phyloP scores from a whole-genome alignment of 495 filamentous ascomycete genomes.

The Astrocystis sublimbata region DNA sequence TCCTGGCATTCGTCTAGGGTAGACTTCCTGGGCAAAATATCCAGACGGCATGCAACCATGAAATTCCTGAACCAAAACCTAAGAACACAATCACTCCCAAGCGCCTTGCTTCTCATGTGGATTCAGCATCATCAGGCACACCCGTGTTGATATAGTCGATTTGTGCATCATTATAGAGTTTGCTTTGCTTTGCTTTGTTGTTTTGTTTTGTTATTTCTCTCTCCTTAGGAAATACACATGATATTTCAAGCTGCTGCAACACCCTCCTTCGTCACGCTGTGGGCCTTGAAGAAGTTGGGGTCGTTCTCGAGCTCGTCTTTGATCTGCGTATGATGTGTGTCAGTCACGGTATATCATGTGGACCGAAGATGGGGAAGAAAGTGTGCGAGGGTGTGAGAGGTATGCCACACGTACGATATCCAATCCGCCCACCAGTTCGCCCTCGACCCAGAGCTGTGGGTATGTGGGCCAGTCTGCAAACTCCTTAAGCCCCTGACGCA shows the following conservation, averaged over 20 bases:
- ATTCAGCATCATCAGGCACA: background rate
- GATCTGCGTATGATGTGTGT: slow-evolving; percentile 36
- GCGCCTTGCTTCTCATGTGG: background rate
- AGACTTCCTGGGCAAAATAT: background rate
- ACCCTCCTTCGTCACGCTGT: slow-evolving; percentile 52
- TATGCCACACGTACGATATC: slow-evolving; percentile 78
- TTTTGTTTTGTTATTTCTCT: background rate
- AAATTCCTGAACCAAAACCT: background rate
- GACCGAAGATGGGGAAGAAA: background rate
- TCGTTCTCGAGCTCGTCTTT: slow-evolving; percentile 65
- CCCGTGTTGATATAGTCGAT: background rate
- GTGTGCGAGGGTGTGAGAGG: background rate
- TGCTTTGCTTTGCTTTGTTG: too few species aligned
- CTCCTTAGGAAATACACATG: background rate
- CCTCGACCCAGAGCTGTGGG: slow-evolving; percentile 82
- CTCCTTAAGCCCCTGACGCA: slow-evolving; percentile 91
- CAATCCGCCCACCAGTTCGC: slow-evolving; percentile 85
- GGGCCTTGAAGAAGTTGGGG: slow-evolving; percentile 74
- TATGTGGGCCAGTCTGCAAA: slow-evolving; percentile 98
- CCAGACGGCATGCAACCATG: background rate
- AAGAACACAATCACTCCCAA: background rate
- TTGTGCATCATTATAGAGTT: too few species aligned
- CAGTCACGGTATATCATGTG: slow-evolving; percentile 22
- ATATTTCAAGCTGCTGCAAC: slow-evolving; percentile 28
- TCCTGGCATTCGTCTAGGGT: background rate